Evolutionary conservation across 2,329 filamentous ascomycete species (phyloP).

Genomic region (Hymenoscyphus salicellus): DNA sequence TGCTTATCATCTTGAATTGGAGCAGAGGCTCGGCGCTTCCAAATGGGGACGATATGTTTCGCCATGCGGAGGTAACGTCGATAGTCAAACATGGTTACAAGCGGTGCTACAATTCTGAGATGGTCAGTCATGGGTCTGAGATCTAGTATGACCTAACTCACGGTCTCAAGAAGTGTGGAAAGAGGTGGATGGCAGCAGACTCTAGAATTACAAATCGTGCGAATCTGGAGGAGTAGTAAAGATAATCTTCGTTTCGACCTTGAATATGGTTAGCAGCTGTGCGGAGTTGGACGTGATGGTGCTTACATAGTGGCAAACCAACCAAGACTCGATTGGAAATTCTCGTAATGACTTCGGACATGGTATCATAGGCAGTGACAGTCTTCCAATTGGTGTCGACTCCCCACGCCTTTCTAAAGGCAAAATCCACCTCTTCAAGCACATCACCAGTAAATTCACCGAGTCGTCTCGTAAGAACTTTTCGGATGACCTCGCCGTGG

Average conservation of each 20-base stretch:
- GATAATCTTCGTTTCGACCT: constrained; percentile 38
- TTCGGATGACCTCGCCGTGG: constrained; percentile 35
- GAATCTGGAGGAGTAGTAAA: constrained; percentile 33
- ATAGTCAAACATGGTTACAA: constrained; percentile 22
- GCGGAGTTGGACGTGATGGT: background rate
- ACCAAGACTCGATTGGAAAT: constrained; percentile 35
- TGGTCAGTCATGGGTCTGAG: constrained; percentile 13
- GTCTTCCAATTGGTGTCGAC: constrained; percentile 30
- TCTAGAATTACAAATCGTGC: constrained; percentile 37
- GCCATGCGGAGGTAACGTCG: constrained; percentile 31
- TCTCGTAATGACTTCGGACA: constrained; percentile 31
- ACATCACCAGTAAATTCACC: constrained; percentile 30
- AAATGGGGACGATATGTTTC: constrained; percentile 37
- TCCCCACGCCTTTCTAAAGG: constrained; percentile 30
- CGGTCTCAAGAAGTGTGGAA: constrained; percentile 36
- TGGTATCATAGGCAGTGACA: constrained; percentile 26
- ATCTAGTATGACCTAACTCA: constrained; percentile 22
- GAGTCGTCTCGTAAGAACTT: constrained; percentile 38
- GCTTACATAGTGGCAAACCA: constrained; percentile 34
- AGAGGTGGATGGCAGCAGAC: constrained; percentile 35
- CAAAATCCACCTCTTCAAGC: constrained; percentile 26
- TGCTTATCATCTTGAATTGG: constrained; percentile 25
- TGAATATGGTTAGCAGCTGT: background rate
- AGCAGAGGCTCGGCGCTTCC: constrained; percentile 33
- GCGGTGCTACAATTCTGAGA: constrained; percentile 23